These are phyloP conservation scores for Eutrema salsugineum DNA, from an alignment of 441 rosid genomes.

Conservation along the genomic window DNA sequence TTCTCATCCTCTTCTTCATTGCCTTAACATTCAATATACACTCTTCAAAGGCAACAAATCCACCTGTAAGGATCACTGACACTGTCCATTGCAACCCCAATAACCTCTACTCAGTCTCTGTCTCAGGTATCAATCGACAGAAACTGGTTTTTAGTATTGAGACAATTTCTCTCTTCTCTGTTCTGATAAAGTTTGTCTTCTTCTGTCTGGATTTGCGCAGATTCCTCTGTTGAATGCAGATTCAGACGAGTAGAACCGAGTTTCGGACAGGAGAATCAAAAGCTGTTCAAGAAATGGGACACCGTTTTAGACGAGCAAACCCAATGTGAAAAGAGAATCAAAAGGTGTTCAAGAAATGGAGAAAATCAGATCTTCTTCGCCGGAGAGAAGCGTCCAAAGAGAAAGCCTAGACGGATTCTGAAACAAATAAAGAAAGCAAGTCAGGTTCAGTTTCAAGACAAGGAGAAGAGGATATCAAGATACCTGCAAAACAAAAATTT, in stretches of 20 bases:
- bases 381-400: neutral
- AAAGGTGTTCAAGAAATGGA: neutral
- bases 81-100: conserved; percentile 64
- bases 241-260: conserved; percentile 28
- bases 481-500: neutral
- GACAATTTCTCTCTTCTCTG: conserved; percentile 57
- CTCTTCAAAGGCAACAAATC: conserved; percentile 40
- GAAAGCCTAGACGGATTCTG: neutral
- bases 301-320: conserved; percentile 28
- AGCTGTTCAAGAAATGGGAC: conserved; percentile 1
- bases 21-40: conserved; percentile 29
- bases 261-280: conserved; percentile 31
- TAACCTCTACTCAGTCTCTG: conserved; percentile 24
- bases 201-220: conserved; percentile 33
- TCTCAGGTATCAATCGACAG: conserved; percentile 26
- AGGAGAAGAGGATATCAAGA: conserved; percentile 9
- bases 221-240: conserved; percentile 54
- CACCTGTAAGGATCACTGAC: conserved; percentile 53
- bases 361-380: neutral
- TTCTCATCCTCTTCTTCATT: conserved; percentile 6
- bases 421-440: conserved; percentile 3
- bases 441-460: neutral
- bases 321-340: conserved; percentile 22
- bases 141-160: conserved; percentile 34
- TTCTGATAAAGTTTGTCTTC: conserved; percentile 1